Evolutionary conservation across 2,329 filamentous ascomycete genomes (phyloP).

Genomic region (Aaosphaeria pasadenensis): DNA sequence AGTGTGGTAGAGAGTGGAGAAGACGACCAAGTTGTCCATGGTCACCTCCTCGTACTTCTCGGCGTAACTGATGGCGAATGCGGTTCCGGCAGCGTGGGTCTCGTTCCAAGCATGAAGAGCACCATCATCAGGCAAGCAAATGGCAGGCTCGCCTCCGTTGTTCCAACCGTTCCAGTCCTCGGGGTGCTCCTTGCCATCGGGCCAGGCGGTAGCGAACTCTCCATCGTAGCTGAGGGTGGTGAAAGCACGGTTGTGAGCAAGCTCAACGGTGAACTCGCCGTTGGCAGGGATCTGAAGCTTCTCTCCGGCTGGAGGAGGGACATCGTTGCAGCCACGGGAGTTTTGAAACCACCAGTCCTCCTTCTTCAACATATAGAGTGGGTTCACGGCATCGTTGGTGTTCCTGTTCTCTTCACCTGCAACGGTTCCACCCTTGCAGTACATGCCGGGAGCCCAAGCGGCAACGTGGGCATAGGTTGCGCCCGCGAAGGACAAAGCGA

Average conservation of each 20-base stretch:
- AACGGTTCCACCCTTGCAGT: constrained; percentile 35
- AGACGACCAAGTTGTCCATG: constrained; percentile 53
- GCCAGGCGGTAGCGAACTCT: constrained; percentile 41
- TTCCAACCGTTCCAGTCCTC: constrained; percentile 45
- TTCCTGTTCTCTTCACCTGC: constrained; percentile 37
- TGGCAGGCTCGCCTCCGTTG: constrained; percentile 18
- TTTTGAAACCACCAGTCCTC: constrained; percentile 53
- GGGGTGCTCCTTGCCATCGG: constrained; percentile 46
- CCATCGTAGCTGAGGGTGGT: constrained; percentile 48
- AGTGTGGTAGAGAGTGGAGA: constrained; percentile 40
- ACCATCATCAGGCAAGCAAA: constrained; percentile 42
- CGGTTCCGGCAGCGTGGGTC: constrained; percentile 45
- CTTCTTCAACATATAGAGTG: constrained; percentile 46
- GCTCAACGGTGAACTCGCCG: constrained; percentile 48
- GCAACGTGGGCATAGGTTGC: constrained; percentile 35
- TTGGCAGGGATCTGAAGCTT: constrained; percentile 50
- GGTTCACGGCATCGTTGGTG: constrained; percentile 46
- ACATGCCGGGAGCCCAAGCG: constrained; percentile 41
- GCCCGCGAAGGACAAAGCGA: constrained; percentile 4
- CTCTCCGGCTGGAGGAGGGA: constrained; percentile 34
- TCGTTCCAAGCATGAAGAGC: constrained; percentile 48
- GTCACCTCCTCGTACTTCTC: constrained; percentile 46
- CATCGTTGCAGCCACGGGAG: constrained; percentile 46
- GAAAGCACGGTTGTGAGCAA: constrained; percentile 50
- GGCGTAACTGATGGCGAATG: constrained; percentile 52